Evolutionary conservation across 805 yeast species (phyloP).

Genomic region (Clavispora vitiphila): DNA sequence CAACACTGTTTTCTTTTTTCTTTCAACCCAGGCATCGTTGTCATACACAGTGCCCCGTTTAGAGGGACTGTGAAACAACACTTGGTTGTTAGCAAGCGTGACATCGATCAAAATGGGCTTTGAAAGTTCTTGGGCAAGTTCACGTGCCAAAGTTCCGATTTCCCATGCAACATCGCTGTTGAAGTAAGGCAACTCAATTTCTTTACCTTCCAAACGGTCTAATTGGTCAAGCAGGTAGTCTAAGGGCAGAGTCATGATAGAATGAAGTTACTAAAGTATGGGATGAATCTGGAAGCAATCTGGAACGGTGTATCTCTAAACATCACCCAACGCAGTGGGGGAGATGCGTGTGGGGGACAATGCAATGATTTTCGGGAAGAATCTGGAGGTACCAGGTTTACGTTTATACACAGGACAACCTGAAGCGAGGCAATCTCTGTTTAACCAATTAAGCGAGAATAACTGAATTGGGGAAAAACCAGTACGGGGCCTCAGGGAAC

Average conservation of each 20-base stretch:
- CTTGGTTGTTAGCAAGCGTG: constrained; percentile 40
- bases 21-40: constrained; percentile 49
- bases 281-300: background rate
- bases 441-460: no score
- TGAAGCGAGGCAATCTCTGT: no score
- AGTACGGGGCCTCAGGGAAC: no score
- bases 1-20: constrained; percentile 45
- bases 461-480: background rate
- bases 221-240: constrained; percentile 5
- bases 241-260: constrained; percentile 5
- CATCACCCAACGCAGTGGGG: constrained; percentile 1
- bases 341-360: background rate
- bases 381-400: background rate
- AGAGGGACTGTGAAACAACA: constrained; percentile 41
- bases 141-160: constrained; percentile 40
- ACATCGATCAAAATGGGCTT: constrained; percentile 45
- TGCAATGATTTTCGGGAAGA: background rate
- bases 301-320: background rate
- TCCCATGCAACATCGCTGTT: constrained; percentile 40
- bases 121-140: constrained; percentile 23
- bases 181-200: constrained; percentile 20
- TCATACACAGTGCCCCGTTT: constrained; percentile 38
- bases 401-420: no score
- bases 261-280: no score
- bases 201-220: constrained; percentile 11